These are phyloP conservation scores for Hyaloscypha bicolor DNA, from an alignment of 495 filamentous ascomycete species.

Conservation along the genomic window DNA sequence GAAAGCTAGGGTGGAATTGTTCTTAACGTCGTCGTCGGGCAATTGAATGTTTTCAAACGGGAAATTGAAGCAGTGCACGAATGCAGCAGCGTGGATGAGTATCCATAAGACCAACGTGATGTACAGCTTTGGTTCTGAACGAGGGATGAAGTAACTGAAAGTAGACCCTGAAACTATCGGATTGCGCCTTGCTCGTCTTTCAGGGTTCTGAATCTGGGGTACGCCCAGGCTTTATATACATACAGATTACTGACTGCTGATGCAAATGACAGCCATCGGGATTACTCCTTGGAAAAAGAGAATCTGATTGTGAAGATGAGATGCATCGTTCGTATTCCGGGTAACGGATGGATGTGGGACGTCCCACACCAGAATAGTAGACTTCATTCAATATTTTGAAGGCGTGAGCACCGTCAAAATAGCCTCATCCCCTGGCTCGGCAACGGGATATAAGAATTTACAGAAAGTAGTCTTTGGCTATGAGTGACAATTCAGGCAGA, in stretches of 20 bases:
- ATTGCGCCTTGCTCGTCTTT: not conserved
- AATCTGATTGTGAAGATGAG: not conserved
- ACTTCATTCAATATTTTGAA: not conserved
- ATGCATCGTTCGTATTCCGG: not conserved
- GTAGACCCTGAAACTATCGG: not conserved
- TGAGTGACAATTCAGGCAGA: conserved; percentile 1
- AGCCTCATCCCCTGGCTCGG: not conserved
- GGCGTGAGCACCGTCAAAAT: not conserved
- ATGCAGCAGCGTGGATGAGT: not conserved
- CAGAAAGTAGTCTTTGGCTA: not conserved
- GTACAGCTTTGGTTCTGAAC: not conserved
- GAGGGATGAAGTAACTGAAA: not conserved
- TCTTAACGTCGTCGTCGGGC: conserved; percentile 5
- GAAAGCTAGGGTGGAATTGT: not conserved
- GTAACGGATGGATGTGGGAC: not conserved
- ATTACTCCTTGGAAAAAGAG: not conserved
- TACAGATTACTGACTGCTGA: too few species aligned
- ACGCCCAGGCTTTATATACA: too few species aligned
- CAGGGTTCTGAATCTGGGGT: too few species aligned
- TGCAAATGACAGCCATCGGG: not conserved
- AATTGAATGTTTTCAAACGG: conserved; percentile 11
- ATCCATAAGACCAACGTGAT: not conserved
- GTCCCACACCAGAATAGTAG: not conserved
- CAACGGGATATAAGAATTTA: not conserved
- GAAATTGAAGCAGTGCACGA: not conserved